Conservation (phyloP, 2,329 filamentous ascomycete species). For the Tolypocladium tundrense region DNA sequence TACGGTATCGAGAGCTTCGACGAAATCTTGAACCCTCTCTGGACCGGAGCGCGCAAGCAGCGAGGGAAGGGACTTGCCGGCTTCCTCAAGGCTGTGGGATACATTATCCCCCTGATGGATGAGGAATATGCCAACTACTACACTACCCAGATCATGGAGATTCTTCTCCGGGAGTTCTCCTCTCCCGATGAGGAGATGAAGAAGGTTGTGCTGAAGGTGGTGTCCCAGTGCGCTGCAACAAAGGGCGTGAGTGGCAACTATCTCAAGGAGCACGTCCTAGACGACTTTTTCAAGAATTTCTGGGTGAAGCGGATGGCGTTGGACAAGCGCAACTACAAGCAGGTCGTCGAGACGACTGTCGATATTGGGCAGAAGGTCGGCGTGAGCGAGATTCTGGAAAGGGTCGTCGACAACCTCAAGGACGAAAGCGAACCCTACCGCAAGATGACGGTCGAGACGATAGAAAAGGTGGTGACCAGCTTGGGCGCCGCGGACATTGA, state of each 20-base stretch:
- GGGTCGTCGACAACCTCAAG: constrained; percentile 90
- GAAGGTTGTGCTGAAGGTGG: constrained; percentile 95
- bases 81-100: constrained; percentile 94
- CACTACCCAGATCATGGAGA: constrained; percentile 97
- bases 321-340: constrained; percentile 94
- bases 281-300: constrained; percentile 98
- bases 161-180: constrained; percentile 87
- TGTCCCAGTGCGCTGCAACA: constrained; percentile 90
- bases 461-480: constrained; percentile 91
- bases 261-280: constrained; percentile 86
- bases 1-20: constrained; percentile 99
- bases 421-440: constrained; percentile 96
- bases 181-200: constrained; percentile 99
- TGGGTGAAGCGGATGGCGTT: constrained; percentile 96
- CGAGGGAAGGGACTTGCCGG: constrained; percentile 91
- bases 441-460: constrained; percentile 98
- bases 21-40: constrained; percentile 91
- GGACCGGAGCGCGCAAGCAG: constrained; percentile 94
- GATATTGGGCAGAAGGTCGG: constrained; percentile 98
- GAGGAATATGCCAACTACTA: constrained; percentile 99
- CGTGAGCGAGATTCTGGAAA: constrained; percentile 85
- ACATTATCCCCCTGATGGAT: constrained; percentile 98
- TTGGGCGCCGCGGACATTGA: constrained; percentile 90
- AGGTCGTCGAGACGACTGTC: constrained; percentile 96
- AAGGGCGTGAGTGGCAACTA: constrained; percentile 92